These are phyloP conservation scores for Ophiocordyceps camponoti-floridani DNA, from an alignment of 2,329 filamentous ascomycete genomes.

Conservation along the genomic window DNA sequence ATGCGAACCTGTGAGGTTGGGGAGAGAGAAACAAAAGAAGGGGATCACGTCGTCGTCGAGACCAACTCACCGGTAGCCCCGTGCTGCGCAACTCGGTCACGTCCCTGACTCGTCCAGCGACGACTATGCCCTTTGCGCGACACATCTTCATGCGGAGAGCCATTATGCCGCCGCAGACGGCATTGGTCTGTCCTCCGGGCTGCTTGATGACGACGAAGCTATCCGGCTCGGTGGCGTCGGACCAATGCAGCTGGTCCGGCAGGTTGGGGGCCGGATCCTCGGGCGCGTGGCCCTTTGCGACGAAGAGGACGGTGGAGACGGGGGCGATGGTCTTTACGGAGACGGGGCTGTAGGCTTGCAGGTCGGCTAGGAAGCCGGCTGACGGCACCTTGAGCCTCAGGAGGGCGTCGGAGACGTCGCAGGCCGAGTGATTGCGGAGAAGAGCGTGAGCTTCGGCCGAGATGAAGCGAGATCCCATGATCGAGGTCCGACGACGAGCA, in stretches of 20 bases:
- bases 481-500: neutral
- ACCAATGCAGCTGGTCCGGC: slow-evolving; percentile 45
- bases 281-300: slow-evolving; percentile 30
- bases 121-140: slow-evolving; percentile 42
- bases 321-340: slow-evolving; percentile 21
- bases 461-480: slow-evolving; percentile 1
- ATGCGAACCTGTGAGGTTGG: neutral
- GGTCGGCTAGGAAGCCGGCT: slow-evolving; percentile 48
- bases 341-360: slow-evolving; percentile 12
- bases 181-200: slow-evolving; percentile 45
- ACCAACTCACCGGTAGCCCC: slow-evolving; percentile 32
- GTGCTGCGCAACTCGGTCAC: slow-evolving; percentile 37
- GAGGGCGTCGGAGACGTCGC: slow-evolving; percentile 54
- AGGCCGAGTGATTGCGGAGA: slow-evolving; percentile 23
- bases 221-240: slow-evolving; percentile 40
- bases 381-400: slow-evolving; percentile 48
- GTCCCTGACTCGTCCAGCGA: slow-evolving; percentile 51
- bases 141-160: slow-evolving; percentile 48
- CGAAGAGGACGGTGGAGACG: slow-evolving; percentile 45
- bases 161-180: slow-evolving; percentile 62
- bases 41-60: neutral
- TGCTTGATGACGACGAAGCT: slow-evolving; percentile 52
- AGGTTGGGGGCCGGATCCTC: slow-evolving; percentile 25
- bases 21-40: neutral
- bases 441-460: slow-evolving; percentile 7